phyloP scores from a whole-genome alignment of 148 eudicot genomes.

The Simmondsia chinensis region DNA sequence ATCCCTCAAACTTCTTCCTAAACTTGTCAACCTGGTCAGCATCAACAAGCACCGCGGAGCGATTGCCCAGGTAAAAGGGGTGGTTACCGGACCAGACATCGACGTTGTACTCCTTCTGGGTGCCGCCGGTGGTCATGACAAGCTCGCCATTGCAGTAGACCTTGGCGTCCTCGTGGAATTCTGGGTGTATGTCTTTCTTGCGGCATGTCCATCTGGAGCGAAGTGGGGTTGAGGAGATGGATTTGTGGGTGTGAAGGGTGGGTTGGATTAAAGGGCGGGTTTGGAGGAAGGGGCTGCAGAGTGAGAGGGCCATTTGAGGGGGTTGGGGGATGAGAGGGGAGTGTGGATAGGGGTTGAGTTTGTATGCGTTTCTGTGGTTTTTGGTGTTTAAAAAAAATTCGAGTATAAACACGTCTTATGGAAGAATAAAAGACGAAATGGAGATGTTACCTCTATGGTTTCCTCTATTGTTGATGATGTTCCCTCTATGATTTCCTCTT shows the following conservation, averaged over 20 bases:
- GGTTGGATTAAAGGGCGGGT: neutral
- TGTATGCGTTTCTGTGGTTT: too few species aligned
- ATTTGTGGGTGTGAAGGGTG: neutral
- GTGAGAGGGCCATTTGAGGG: too few species aligned
- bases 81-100: slow-evolving; percentile 98
- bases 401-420: too few species aligned
- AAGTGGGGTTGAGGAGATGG: neutral
- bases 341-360: too few species aligned
- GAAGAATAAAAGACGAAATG: too few species aligned
- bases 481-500: too few species aligned
- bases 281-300: too few species aligned
- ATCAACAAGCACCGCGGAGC: slow-evolving; percentile 43
- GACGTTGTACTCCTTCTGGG: slow-evolving; percentile 62
- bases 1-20: slow-evolving; percentile 52
- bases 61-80: slow-evolving; percentile 65
- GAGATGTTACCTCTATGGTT: too few species aligned
- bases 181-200: slow-evolving; percentile 71
- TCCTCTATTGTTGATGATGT: too few species aligned
- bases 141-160: slow-evolving; percentile 83
- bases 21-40: slow-evolving; percentile 85
- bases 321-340: too few species aligned
- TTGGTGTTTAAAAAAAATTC: too few species aligned
- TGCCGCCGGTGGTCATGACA: slow-evolving; percentile 83
- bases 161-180: slow-evolving; percentile 61
- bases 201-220: slow-evolving; percentile 39